Evolutionary conservation across 1,284 basidiomycete genomes (phyloP), one percentile per base, ranked within the genome.

Genomic region (Moniliophthora roreri): DNA sequence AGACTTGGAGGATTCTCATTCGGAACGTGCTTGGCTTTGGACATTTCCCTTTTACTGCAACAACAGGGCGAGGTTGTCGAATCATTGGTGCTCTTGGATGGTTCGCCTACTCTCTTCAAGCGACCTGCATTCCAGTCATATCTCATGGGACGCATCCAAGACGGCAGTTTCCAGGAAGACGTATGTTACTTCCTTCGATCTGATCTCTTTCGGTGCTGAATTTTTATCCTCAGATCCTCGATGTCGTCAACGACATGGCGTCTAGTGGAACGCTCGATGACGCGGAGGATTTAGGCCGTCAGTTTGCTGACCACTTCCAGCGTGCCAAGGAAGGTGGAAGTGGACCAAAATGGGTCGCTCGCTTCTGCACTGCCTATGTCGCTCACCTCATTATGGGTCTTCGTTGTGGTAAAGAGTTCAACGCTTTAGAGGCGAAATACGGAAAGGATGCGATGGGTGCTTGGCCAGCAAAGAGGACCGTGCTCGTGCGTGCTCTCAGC

Each of bases 1-100:
- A 23, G 52, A 24, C 26, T 53, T 13, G 52, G 46, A 34, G 52
- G 52, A 21, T 38, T 39, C 13, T 50, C 38, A 8, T 46, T 46
- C 24, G 44, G 44, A 4, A 28, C 44, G 9, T 46, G 23, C 18
- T 24, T 46, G 5, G 44, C 44, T 15, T 13, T 28, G 7, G 44
- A 46, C 15, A 46, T 46, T 32, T 21, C 44, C 16, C 24, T 28
- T 13, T 7, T 46, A 9, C 24, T 46, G 10, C 16, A 8, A n/a
- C n/a, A 23, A 2, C 24, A 46, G 18, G 44, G 44, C 23, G 44
- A 46, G 24, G 26, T 32, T 32, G 44, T 46, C 7, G 44, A 46
- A 24, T 23, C 44, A 7, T 18, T 46, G 24, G 44, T 46, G 16
- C 21, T 46, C 8, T 32, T 46, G 24, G 44, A 46, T 26, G 44